A percentile compares a stretch with the other conserved stretches of the same genome.
These are phyloP conservation scores for Exophiala mesophila DNA, from an alignment of 2,329 filamentous ascomycete species.

Conservation along the genomic window DNA sequence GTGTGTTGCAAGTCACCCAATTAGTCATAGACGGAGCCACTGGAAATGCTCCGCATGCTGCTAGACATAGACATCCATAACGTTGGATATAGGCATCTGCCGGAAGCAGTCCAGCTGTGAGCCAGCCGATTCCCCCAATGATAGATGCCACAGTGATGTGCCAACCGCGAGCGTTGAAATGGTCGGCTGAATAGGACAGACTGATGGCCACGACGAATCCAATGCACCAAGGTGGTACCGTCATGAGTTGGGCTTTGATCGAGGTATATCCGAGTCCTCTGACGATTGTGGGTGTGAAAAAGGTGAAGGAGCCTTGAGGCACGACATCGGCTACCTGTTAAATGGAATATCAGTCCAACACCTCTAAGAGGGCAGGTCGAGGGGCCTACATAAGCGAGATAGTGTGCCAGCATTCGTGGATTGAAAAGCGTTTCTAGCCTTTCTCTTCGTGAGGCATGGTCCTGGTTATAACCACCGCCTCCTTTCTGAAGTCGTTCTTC, in stretches of 20 bases:
- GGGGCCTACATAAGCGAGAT: constrained; percentile 21
- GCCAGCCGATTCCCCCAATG: constrained; percentile 53
- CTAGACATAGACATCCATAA: constrained; percentile 67
- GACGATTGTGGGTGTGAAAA: constrained; percentile 24
- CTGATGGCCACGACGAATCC: constrained; percentile 21
- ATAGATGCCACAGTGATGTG: constrained; percentile 48
- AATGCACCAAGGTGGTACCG: constrained; percentile 27
- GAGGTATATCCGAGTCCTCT: constrained; percentile 23
- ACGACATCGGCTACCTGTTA: constrained; percentile 20
- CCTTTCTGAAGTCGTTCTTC: constrained; percentile 40
- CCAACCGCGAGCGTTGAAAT: constrained; percentile 38
- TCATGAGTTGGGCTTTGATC: constrained; percentile 27
- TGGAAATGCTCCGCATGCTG: constrained; percentile 61
- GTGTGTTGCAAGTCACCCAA: constrained; percentile 66
- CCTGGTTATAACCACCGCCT: constrained; percentile 30
- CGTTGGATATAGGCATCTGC: constrained; percentile 54
- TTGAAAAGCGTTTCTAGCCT: constrained; percentile 16
- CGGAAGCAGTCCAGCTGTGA: constrained; percentile 60
- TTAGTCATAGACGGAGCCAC: constrained; percentile 65
- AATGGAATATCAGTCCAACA: background rate
- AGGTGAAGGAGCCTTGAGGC: constrained; percentile 23
- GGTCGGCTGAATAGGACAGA: constrained; percentile 19
- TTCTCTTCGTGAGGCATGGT: constrained; percentile 19
- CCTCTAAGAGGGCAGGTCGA: background rate
- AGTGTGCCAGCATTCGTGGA: constrained; percentile 24